Conservation (phyloP, 352 stramenopile genomes). For the Pythium utonaiense region DNA sequence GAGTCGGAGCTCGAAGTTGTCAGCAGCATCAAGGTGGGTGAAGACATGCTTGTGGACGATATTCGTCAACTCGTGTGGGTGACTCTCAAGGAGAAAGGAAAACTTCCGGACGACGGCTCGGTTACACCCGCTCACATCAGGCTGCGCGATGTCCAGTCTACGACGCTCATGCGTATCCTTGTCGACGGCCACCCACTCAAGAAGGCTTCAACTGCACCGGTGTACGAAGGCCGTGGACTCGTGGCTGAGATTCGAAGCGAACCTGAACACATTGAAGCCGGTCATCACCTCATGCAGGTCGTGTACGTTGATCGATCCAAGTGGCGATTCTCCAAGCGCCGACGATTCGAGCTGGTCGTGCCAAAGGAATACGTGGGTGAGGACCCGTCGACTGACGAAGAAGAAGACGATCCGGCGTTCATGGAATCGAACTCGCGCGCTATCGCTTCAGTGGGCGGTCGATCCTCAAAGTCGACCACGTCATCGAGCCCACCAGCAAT, state of each 20-base stretch:
- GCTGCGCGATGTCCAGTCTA: conserved; percentile 65
- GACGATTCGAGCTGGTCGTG: conserved; percentile 57
- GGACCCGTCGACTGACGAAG: conserved; percentile 28
- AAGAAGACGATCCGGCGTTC: conserved; percentile 16
- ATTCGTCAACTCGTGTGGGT: conserved; percentile 53
- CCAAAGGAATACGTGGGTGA: conserved; percentile 31
- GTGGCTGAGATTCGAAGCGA: conserved; percentile 62
- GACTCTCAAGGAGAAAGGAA: conserved; percentile 39
- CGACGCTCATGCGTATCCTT: conserved; percentile 61
- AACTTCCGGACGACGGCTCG: conserved; percentile 28
- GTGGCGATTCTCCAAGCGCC: conserved; percentile 59
- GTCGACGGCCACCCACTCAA: conserved; percentile 56
- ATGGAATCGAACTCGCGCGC: conserved; percentile 8
- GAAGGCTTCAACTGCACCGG: conserved; percentile 61
- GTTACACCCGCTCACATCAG: conserved; percentile 44
- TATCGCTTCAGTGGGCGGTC: not conserved
- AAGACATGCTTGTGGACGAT: conserved; percentile 71
- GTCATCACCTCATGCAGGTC: conserved; percentile 64
- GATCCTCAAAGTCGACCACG: conserved; percentile 4
- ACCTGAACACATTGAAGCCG: conserved; percentile 39
- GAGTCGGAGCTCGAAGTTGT: conserved; percentile 52
- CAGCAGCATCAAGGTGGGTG: conserved; percentile 64
- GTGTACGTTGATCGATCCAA: conserved; percentile 60
- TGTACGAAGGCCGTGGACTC: conserved; percentile 77
- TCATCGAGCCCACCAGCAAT: conserved; percentile 3